Base-by-base conservation (phyloP, 768 basidiomycete genomes). In the Termitomyces sp. region DNA sequence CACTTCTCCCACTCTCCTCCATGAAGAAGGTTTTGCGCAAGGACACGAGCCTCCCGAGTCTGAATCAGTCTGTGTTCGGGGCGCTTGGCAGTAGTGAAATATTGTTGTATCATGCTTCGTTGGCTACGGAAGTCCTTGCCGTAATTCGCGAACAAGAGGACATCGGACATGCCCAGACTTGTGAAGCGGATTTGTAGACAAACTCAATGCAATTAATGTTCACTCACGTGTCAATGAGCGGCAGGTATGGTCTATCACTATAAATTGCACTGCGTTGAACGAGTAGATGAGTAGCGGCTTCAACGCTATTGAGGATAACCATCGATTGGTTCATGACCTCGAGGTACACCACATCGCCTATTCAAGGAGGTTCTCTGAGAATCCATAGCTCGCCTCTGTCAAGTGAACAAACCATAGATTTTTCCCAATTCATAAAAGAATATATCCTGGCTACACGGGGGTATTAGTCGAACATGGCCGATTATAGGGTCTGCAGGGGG, bases 11-110 rank as follows among this genome's bases (percentile, higher is more conserved):
- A 51, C 0, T 67, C 59, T 3, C 70, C 70, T 30, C 59, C 47
- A 45, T 55, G 55, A 33, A 71, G 57, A 16, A 77, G 52, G 36
- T 69, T 71, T 15, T 61, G 41, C n/a, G 73, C 27, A 27, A 27
- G 27, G 3, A 27, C 27, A 27, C 27, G 27, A 27, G 27, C 27
- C 27, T 27, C 27, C 62, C 47, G 78, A 37, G 70, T 67, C 47
- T 72, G 68, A 30, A 73, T 59, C 12, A 61, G 59, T 18, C 64
- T 58, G 59, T 72, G 70, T 3, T 64, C 49, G 34, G 55, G 44
- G 37, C 70, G 62, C 30, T 66, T 64, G 24, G 61, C 56, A 20
- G 61, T 63, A 33, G 58, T 69, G 36, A 69, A 60, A 30, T 63
- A 59, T 27, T 64, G 58, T 33, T 66, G 58, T 30, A 67, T 48